Evolutionary conservation across 2,329 filamentous ascomycete genomes (phyloP).

Genomic region (Thermothelomyces thermophilus): DNA sequence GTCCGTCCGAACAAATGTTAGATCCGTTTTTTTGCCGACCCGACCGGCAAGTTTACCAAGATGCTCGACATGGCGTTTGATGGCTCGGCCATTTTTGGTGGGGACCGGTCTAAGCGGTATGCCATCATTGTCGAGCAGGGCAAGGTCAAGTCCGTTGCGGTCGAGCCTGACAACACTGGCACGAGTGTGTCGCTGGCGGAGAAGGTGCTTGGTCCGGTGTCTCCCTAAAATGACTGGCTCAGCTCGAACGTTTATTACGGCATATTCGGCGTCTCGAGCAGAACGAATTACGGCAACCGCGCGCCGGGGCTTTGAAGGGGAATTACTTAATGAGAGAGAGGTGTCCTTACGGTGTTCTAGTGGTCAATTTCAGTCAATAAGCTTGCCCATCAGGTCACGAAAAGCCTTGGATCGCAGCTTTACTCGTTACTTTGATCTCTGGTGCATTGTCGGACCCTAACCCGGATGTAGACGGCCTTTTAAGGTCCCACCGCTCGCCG

Average conservation of each 20-base stretch:
- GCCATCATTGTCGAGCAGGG: constrained; percentile 77
- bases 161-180: constrained; percentile 86
- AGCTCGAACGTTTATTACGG: too few relatives aligned
- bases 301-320: too few relatives aligned
- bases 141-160: constrained; percentile 71
- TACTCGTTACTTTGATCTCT: too few relatives aligned
- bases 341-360: too few relatives aligned
- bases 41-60: constrained; percentile 71
- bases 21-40: constrained; percentile 87
- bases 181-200: constrained; percentile 49
- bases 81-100: constrained; percentile 70
- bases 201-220: constrained; percentile 36
- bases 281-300: not conserved
- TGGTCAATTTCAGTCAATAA: too few relatives aligned
- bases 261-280: too few relatives aligned
- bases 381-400: too few relatives aligned
- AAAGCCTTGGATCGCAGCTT: too few relatives aligned
- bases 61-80: constrained; percentile 81
- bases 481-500: too few relatives aligned
- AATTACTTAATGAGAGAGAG: too few relatives aligned
- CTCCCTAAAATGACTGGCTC: not conserved
- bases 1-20: constrained; percentile 31
- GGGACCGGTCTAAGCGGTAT: constrained; percentile 79
- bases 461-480: too few relatives aligned
- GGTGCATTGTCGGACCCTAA: not conserved